Evolutionary conservation across 441 rosid genomes (phyloP).

Genomic region (Isatis lusitanica): DNA sequence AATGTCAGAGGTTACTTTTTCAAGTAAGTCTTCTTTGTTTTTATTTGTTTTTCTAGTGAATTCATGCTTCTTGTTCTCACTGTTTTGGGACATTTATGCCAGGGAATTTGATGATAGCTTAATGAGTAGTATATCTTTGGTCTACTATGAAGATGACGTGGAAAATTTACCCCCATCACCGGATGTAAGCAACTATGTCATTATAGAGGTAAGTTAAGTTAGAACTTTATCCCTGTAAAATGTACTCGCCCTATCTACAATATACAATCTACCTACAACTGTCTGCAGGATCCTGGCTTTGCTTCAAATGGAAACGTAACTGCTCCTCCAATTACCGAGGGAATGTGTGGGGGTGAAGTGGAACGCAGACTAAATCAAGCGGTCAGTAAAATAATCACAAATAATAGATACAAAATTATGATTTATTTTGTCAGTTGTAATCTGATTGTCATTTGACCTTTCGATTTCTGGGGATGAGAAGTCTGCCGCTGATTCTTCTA

Average conservation of each 20-base stretch:
- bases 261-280: constrained; percentile 19
- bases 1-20: constrained; percentile 94
- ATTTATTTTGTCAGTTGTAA: constrained; percentile 11
- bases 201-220: constrained; percentile 70
- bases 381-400: constrained; percentile 46
- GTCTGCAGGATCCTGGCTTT: constrained; percentile 70
- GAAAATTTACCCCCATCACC: constrained; percentile 76
- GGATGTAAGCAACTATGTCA: constrained; percentile 92
- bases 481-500: constrained; percentile 45
- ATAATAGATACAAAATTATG: background rate
- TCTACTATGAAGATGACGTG: constrained; percentile 85
- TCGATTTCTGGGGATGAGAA: constrained; percentile 50
- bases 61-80: constrained; percentile 20
- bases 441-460: constrained; percentile 12
- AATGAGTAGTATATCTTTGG: constrained; percentile 68
- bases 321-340: constrained; percentile 70
- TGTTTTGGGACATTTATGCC: constrained; percentile 18
- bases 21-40: constrained; percentile 60
- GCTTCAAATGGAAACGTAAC: constrained; percentile 63
- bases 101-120: constrained; percentile 97
- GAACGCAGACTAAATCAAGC: constrained; percentile 65
- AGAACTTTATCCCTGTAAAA: constrained; percentile 2
- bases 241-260: constrained; percentile 10
- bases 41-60: constrained; percentile 9
- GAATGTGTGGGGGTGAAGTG: constrained; percentile 79